phyloP scores from a whole-genome alignment of 352 stramenopile genomes.

The Aphanomyces cochlioides region DNA sequence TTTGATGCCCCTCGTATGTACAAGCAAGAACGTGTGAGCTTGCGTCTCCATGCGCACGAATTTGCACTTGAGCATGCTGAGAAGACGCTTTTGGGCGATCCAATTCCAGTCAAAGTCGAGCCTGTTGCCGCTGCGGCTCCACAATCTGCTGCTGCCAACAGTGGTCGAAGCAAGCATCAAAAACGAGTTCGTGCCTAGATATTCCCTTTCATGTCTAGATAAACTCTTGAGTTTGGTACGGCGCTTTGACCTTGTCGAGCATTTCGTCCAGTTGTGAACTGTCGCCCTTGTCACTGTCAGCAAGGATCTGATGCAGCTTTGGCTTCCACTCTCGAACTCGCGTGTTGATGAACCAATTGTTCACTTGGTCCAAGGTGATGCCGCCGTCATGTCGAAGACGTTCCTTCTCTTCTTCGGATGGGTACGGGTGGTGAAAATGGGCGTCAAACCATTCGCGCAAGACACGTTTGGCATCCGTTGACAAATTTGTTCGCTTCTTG shows the following conservation, averaged over 20 bases:
- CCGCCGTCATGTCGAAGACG: slow-evolving; percentile 55
- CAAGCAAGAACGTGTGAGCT: slow-evolving; percentile 84
- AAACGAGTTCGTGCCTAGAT: slow-evolving; percentile 4
- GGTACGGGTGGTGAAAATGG: slow-evolving; percentile 80
- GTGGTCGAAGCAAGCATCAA: not conserved
- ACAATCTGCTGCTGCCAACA: not conserved
- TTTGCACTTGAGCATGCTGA: slow-evolving; percentile 76
- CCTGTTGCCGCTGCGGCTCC: not conserved
- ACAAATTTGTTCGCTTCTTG: slow-evolving; percentile 75
- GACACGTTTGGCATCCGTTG: slow-evolving; percentile 65
- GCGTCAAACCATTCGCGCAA: slow-evolving; percentile 80
- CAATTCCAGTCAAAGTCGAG: slow-evolving; percentile 52
- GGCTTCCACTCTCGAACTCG: slow-evolving; percentile 83
- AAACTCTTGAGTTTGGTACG: slow-evolving; percentile 38
- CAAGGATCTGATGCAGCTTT: slow-evolving; percentile 68
- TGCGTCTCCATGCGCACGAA: slow-evolving; percentile 78
- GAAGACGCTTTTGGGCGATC: slow-evolving; percentile 76
- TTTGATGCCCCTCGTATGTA: slow-evolving; percentile 88
- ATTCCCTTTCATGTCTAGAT: slow-evolving; percentile 1
- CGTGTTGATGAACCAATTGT: slow-evolving; percentile 89
- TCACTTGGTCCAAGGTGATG: slow-evolving; percentile 83
- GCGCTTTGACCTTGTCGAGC: slow-evolving; percentile 73
- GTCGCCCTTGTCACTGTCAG: slow-evolving; percentile 51
- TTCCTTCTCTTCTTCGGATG: slow-evolving; percentile 80
- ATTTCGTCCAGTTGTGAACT: slow-evolving; percentile 67